These are phyloP conservation scores for Alternaria gansuensis DNA, from an alignment of 2,329 filamentous ascomycete species.

Conservation along the genomic window DNA sequence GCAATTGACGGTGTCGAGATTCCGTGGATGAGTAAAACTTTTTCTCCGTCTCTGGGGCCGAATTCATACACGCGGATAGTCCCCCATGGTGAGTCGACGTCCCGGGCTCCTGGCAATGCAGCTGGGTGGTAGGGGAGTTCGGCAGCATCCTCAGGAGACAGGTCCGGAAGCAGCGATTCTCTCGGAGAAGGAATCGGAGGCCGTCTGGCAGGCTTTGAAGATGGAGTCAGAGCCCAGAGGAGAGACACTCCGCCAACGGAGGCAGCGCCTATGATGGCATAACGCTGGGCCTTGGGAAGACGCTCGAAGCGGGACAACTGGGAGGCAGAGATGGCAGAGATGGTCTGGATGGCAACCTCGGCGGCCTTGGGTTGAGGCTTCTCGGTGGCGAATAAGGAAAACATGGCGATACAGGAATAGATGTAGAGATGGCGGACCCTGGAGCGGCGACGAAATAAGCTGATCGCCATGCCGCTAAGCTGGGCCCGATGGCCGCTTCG, in stretches of 20 bases:
- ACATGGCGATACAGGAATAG: constrained; percentile 31
- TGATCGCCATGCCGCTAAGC: constrained; percentile 29
- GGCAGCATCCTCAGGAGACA: constrained; percentile 38
- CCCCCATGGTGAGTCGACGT: constrained; percentile 76
- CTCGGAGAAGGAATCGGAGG: constrained; percentile 42
- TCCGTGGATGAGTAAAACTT: constrained; percentile 79
- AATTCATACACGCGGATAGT: constrained; percentile 80
- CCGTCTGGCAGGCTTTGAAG: constrained; percentile 27
- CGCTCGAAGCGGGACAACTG: constrained; percentile 30
- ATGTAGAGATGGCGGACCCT: constrained; percentile 24
- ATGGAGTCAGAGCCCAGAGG: constrained; percentile 32
- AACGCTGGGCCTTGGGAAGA: constrained; percentile 30
- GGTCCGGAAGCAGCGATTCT: constrained; percentile 35
- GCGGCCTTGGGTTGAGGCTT: constrained; percentile 21
- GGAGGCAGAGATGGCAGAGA: constrained; percentile 22
- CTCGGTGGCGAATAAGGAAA: constrained; percentile 32
- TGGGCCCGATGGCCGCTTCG: constrained; percentile 16
- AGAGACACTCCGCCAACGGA: constrained; percentile 41
- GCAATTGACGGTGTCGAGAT: constrained; percentile 81
- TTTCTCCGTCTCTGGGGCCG: constrained; percentile 75
- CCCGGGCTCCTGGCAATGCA: constrained; percentile 72
- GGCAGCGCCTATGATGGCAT: constrained; percentile 35
- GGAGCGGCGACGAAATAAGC: constrained; percentile 30
- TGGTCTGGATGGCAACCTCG: constrained; percentile 20
- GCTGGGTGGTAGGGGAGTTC: constrained; percentile 70